Percentiles rank a stretch among this genome's conserved stretches.
phyloP scores from a whole-genome alignment of 1,139 yeast species.

The Geotrichum restrictum region DNA sequence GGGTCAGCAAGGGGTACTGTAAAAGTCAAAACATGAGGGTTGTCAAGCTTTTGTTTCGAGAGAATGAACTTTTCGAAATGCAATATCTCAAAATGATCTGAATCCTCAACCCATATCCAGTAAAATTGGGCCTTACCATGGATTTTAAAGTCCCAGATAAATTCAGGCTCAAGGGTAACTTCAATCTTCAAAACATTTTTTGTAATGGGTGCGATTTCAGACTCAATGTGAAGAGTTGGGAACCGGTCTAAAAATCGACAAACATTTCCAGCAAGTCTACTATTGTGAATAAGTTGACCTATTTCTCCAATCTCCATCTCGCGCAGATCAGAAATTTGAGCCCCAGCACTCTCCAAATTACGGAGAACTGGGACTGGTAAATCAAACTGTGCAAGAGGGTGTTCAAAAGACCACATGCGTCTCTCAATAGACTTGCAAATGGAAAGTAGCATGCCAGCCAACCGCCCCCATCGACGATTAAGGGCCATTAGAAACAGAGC shows the following conservation, averaged over 20 bases:
- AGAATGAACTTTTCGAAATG: conserved; percentile 80
- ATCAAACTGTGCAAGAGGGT: conserved; percentile 85
- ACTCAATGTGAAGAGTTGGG: conserved; percentile 67
- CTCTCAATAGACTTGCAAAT: conserved; percentile 84
- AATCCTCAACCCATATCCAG: conserved; percentile 90
- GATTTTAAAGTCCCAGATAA: conserved; percentile 72
- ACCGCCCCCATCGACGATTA: conserved; percentile 83
- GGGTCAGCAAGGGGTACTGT: conserved; percentile 91
- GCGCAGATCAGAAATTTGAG: conserved; percentile 65
- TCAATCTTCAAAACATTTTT: conserved; percentile 80
- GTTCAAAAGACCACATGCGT: conserved; percentile 84
- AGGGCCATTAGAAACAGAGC: conserved; percentile 84
- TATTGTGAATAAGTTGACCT: conserved; percentile 85
- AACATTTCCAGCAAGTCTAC: conserved; percentile 62
- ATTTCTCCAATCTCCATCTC: conserved; percentile 72
- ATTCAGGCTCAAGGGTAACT: conserved; percentile 66
- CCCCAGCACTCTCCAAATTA: conserved; percentile 59
- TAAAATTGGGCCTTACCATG: conserved; percentile 86
- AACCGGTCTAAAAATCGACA: conserved; percentile 63
- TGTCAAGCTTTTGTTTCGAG: conserved; percentile 53
- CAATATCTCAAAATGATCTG: conserved; percentile 58
- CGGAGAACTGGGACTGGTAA: conserved; percentile 63
- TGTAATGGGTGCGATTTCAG: conserved; percentile 89
- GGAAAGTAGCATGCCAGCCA: conserved; percentile 67
- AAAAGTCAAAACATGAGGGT: conserved; percentile 74